phyloP scores from a whole-genome alignment of 371 early-diverging fungal species.

The Mucor mucedo region DNA sequence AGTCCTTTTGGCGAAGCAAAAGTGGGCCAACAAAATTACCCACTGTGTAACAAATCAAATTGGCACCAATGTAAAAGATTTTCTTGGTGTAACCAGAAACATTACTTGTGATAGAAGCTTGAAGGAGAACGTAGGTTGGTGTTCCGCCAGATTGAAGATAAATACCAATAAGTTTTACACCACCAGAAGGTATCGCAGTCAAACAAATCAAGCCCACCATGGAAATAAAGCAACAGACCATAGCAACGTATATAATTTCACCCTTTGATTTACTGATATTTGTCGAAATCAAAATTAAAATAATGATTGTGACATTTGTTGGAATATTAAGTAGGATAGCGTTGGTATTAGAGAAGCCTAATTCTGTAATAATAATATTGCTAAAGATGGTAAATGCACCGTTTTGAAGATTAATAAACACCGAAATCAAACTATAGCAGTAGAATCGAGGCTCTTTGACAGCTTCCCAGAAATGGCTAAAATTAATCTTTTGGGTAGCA shows the following conservation, averaged over 20 bases:
- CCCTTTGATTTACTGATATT: constrained; percentile 9
- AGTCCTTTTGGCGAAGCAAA: constrained; percentile 22
- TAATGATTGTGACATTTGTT: constrained; percentile 2
- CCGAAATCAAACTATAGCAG: constrained; percentile 26
- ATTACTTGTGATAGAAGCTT: constrained; percentile 25
- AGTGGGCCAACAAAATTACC: constrained; percentile 31
- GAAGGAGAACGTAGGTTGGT: constrained; percentile 18
- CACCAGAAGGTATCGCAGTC: constrained; percentile 10
- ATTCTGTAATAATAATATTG: constrained; percentile 22
- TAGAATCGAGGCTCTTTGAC: constrained; percentile 21
- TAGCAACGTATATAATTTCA: constrained; percentile 19
- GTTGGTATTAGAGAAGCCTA: constrained; percentile 21
- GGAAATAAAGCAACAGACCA: constrained; percentile 6
- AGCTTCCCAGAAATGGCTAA: constrained; percentile 22
- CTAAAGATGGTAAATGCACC: constrained; percentile 31
- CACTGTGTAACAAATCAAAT: constrained; percentile 26
- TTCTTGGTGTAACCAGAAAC: constrained; percentile 37
- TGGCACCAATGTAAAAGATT: constrained; percentile 23
- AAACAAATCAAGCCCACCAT: constrained; percentile 15
- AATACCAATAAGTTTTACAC: constrained; percentile 24
- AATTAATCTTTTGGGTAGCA: constrained; percentile 11
- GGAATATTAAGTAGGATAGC: constrained; percentile 26
- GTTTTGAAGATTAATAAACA: constrained; percentile 29
- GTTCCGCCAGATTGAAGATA: constrained; percentile 20
- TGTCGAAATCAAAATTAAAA: constrained; percentile 4